Evolutionary conservation across 108 stramenopile genomes (phyloP).

Genomic region (Cyclotella kingstonii): DNA sequence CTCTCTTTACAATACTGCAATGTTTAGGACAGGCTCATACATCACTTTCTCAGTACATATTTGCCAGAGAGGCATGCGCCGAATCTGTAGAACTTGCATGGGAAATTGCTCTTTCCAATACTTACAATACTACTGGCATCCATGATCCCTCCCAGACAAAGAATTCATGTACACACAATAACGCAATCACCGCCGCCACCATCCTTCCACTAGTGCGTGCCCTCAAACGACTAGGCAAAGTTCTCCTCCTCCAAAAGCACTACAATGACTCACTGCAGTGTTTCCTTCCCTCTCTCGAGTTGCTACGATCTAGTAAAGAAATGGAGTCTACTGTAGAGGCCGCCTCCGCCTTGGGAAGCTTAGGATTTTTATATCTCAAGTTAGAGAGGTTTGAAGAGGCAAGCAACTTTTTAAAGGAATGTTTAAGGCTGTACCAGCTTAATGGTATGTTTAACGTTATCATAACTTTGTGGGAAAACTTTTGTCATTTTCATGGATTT

Average conservation of each 20-base stretch:
- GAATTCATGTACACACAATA: slow-evolving; percentile 4
- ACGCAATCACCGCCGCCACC: slow-evolving; percentile 8
- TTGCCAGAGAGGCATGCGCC: slow-evolving; percentile 23
- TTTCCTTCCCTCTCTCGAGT: slow-evolving; percentile 34
- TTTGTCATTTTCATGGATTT: neutral
- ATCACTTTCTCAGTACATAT: slow-evolving; percentile 15
- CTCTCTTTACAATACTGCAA: slow-evolving; percentile 25
- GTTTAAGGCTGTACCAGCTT: slow-evolving; percentile 27
- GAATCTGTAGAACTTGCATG: slow-evolving; percentile 40
- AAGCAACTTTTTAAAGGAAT: slow-evolving; percentile 38
- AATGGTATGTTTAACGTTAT: slow-evolving; percentile 43
- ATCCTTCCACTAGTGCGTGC: slow-evolving; percentile 21
- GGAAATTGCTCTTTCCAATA: slow-evolving; percentile 33
- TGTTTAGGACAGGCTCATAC: slow-evolving; percentile 37
- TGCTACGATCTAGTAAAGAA: slow-evolving; percentile 29
- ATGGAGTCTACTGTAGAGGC: slow-evolving; percentile 28
- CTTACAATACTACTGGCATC: neutral
- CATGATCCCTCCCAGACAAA: neutral
- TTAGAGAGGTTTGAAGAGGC: slow-evolving; percentile 25
- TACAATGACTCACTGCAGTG: slow-evolving; percentile 32
- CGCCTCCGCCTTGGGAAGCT: slow-evolving; percentile 36
- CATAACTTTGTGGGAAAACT: too few species aligned
- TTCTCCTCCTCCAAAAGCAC: slow-evolving; percentile 29
- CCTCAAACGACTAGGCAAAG: slow-evolving; percentile 40
- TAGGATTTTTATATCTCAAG: slow-evolving; percentile 37